phyloP scores from a whole-genome alignment of 148 eudicot species.

The Heliamphora exappendiculata region DNA sequence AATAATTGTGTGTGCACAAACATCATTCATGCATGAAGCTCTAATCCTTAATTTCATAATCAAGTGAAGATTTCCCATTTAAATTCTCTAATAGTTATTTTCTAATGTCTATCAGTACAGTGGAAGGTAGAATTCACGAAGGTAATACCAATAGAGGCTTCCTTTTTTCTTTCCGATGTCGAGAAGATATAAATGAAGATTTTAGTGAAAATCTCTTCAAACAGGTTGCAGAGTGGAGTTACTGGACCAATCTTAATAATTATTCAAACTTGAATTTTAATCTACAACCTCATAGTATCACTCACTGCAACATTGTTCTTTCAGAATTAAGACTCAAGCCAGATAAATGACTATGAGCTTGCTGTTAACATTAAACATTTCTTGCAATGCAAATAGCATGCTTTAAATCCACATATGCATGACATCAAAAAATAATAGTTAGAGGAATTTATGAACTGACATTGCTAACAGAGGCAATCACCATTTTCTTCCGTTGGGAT shows the following conservation, averaged over 20 bases:
- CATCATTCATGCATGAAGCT: too few species aligned
- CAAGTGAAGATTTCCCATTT: neutral
- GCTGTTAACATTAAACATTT: neutral
- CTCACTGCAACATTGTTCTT: neutral
- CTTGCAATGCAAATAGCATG: neutral
- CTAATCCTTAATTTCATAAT: neutral
- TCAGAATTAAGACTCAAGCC: neutral
- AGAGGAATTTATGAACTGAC: slow-evolving; percentile 13
- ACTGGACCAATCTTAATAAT: neutral
- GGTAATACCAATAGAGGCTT: neutral
- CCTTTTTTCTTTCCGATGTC: neutral
- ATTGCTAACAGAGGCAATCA: slow-evolving; percentile 1
- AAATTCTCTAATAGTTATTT: neutral
- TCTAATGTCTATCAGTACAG: neutral
- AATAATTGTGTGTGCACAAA: too few species aligned
- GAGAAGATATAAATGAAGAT: neutral
- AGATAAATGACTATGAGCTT: neutral
- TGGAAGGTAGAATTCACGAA: neutral
- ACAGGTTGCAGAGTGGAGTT: neutral
- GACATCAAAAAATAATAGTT: neutral
- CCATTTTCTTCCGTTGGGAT: slow-evolving; percentile 8
- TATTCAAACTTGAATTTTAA: neutral
- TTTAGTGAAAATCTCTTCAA: neutral
- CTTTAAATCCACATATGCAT: neutral
- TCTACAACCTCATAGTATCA: neutral